Evolutionary conservation across 1,284 basidiomycete species (phyloP).

Genomic region (Melampsora larici-populina): DNA sequence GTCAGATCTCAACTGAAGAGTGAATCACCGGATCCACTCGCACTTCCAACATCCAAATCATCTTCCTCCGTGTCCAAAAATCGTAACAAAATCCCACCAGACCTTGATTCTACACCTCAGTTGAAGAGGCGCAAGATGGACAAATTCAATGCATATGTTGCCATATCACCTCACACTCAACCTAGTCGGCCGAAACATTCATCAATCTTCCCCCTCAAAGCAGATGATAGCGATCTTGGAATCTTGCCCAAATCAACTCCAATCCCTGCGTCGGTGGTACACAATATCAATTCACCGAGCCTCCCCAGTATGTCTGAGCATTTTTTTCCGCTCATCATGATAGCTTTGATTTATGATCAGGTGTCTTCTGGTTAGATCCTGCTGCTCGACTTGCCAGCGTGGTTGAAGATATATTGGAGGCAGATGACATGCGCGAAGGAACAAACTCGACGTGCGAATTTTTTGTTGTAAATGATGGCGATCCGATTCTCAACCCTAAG

Average conservation of each 20-base stretch:
- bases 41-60: constrained; percentile 1
- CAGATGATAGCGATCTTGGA: neutral
- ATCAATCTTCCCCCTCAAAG: neutral
- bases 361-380: neutral
- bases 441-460: neutral
- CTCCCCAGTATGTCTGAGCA: neutral
- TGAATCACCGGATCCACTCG: constrained; percentile 10
- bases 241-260: neutral
- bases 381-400: constrained; percentile 16
- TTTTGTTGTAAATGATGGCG: constrained; percentile 7
- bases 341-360: neutral
- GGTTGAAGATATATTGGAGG: constrained; percentile 38
- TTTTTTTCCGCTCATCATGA: neutral
- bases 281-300: neutral
- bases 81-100: neutral
- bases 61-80: constrained; percentile 18
- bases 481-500: constrained; percentile 18
- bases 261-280: neutral
- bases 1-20: constrained; percentile 2
- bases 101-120: neutral
- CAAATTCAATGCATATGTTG: neutral
- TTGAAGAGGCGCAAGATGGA: neutral
- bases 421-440: constrained; percentile 36
- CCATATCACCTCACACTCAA: neutral
- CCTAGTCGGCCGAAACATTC: neutral